Base-by-base conservation (phyloP, 163 green algal genomes). In the Chlamydomonas reinhardtii region DNA sequence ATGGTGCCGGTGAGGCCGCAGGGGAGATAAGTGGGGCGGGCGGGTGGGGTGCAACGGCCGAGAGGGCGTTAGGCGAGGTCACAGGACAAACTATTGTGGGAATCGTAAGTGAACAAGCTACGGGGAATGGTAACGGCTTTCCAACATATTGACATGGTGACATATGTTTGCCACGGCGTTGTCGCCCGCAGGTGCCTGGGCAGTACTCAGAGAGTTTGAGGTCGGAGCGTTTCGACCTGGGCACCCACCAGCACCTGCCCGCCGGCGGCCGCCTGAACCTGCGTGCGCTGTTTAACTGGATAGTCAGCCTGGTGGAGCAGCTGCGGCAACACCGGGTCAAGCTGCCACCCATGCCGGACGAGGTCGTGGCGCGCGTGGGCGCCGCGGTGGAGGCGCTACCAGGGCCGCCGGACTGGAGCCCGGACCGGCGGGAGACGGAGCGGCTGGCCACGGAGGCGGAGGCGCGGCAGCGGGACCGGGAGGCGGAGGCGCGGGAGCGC, bases 211-310 rank as follows among this genome's bases (percentile, higher is more conserved):
- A 73, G 14, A 31, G 29, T 17, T n/a, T 77, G 34, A 65, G 83
- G 6, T 64, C 34, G 3, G 74, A 89, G 37, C 6, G 27, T 11
- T 37, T 89, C 17, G 69, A 89, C 70, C 73, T 81, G 6, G 34
- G 29, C 32, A 86, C 76, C 16, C 85, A 90, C 43, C 74, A 90
- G 62, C 85, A 90, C 37, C 48, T 82, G 68, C 85, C 85, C 31
- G 56, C 59, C 0, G 85, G 85, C 43, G 85, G 85, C 56, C 85
- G 85, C 39, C 16, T 82, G 20, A 86, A 83, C 85, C 77, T 90
- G 43, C 56, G 85, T 9, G 62, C 74, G 20, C 54, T 89, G 34
- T 78, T 76, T 35, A 24, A 83, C 39, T 35, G 32, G 15, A 29
- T 89, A 2, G 15, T 82, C n/a, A 12, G 19, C 31, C 62, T 88